Base-by-base conservation (phyloP, 495 filamentous ascomycete species). In the Mytilinidion resinicola region DNA sequence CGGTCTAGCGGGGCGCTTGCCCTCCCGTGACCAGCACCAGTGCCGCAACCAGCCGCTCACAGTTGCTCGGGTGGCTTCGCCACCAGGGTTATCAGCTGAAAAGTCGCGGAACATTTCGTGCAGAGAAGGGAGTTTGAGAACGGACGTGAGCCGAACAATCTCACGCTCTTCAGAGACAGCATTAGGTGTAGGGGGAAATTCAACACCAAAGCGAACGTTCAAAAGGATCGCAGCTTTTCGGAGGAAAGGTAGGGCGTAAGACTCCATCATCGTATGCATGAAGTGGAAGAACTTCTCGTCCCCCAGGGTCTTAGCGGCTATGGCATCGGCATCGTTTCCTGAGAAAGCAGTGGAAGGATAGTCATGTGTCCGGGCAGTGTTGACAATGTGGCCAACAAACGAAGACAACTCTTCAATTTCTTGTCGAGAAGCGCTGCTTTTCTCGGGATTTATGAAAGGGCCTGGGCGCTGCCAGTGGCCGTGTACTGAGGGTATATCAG, bases 201-300 rank as follows among this genome's bases (percentile, higher is more conserved):
- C 86, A 39, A 96, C 82, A 12, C 92, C 91, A 68, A 87, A 89
- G 54, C 89, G 87, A 47, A 95, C 89, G 66, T 96, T 84, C 54
- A 96, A 78, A 17, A 97, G 81, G 35, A 97, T 81, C 14, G 81
- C 80, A 9, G 80, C 78, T 75, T 97, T 99, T 56, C 93, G 87
- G 11, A 97, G 76, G 76, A 97, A 97, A 0, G 85, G 77, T n/a
- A 95, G 76, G 14, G 90, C 88, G 65, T 96, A 99, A 67, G 84
- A 90, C 34, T 81, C 81, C 54, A 91, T 63, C 10, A 86, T 70
- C 21, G 73, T 74, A 20, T 77, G 73, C 25, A 86, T 67, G 9
- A 77, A 70, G 56, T 74, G 68, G 19, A 81, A 50, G 33, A 61
- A 64, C 5, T 25, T 48, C 1, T 44, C 12, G 36, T 53, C 17